Evolutionary conservation across 805 yeast genomes (phyloP), one percentile per base, ranked within the genome.

Genomic region (Saccharomyces kudriavzevii): DNA sequence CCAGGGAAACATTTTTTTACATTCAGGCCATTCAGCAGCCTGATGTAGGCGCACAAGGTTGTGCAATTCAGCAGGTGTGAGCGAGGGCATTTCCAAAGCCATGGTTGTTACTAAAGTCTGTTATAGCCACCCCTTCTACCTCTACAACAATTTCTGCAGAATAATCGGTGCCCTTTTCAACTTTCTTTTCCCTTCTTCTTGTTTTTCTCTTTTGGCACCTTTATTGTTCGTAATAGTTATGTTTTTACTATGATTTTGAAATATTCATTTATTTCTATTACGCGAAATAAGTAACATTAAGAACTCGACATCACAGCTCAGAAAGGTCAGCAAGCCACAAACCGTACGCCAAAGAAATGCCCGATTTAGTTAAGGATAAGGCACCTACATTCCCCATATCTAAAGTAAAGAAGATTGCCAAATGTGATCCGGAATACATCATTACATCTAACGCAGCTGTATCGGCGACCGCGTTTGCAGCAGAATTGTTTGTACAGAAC

Each of bases 1-100:
- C 97, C 97, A 90, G 0, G 97, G 97, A 61, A 90, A 91, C 77
- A 91, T 80, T 10, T 64, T 63, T 25, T 75, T 78, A 20, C 91
- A 84, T 3, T 79, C 79, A 0, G 97, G 96, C 45, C 84, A 63
- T 2, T 74, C 71, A 9, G 53, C 52, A 13, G 51, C 14, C 25
- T 51, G 48, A 35, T 62, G 65, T 17, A 31, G 28, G 24, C 47
- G 49, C 40, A 55, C 48, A 6, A 57, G 58, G 20, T 50, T 48
- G 26, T 49, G 40, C 25, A 60, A 49, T 20, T 60, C 58, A 5
- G 28, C 47, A 10, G 60, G 51, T 13, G 52, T 40, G 11, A 57
- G 46, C 5, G 49, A 35, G 43, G 22, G 43, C 43, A 35, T 24
- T 35, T 35, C 43, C 43, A 35, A 26, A 24, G 14, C 48, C 28